Base-by-base conservation (phyloP, 2,329 filamentous ascomycete species). In the Fusarium setosum region DNA sequence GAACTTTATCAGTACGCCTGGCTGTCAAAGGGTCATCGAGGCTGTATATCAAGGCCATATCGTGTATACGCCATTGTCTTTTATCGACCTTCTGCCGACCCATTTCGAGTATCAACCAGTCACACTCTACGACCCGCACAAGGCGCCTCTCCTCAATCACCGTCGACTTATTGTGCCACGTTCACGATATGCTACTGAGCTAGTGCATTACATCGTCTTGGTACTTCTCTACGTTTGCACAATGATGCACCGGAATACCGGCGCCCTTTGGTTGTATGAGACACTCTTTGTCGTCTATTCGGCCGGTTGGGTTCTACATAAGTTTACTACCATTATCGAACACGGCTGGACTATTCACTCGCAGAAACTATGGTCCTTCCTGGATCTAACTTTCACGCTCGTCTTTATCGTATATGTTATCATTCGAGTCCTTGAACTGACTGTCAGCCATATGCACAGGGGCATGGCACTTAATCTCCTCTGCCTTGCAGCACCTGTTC, bases 311-410 rank as follows among this genome's bases (percentile, higher is more conserved):
- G 84, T 87, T 3, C 77, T 91, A 0, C 88, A 91, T 62, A 87
- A 89, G 62, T 81, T 89, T 56, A 85, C 87, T 1, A 86, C 87
- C 2, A 86, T 90, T 26, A 81, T 89, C 5, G 89, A 91, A 71
- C 90, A 92, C 65, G 82, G 79, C 10, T 81, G 79, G 89, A 83
- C 86, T 41, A 88, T 92, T 0, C 90, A 92, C 67, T 90, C 89
- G 0, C 89, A 92, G 72, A 91, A 90, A 63, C 80, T 92, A 4
- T 92, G 90, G 90, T 89, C 89, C 0, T 92, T 92, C 68, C 81
- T 92, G 8, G 90, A 92, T 71, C 83, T 90, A n/a, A 86, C 85
- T 2, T 92, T 92, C 67, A 82, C 86, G 1, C 68, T 80, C 20
- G 88, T 92, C 37, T 92, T 88, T 71, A 74, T 80, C 17, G 75